A percentile compares a stretch with the other conserved stretches of the same genome.
Conservation (phyloP, 2,329 filamentous ascomycete species). For the Drechslerella stenobrocha region DNA sequence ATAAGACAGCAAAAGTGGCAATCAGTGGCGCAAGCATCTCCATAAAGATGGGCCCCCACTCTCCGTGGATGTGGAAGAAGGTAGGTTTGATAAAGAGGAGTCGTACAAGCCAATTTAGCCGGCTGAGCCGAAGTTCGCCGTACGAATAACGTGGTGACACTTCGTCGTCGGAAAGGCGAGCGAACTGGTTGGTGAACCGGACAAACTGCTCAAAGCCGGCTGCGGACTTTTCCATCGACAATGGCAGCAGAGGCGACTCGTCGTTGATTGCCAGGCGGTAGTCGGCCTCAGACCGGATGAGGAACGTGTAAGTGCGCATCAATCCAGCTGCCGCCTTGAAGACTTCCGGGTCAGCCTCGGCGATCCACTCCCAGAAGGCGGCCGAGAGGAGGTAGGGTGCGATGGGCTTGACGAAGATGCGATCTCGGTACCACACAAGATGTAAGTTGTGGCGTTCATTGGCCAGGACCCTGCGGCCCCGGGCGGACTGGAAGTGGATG, state of each 20-base stretch:
- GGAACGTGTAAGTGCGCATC: constrained; percentile 55
- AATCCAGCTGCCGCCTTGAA: constrained; percentile 54
- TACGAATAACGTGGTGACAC: constrained; percentile 55
- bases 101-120: constrained; percentile 30
- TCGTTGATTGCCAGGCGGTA: constrained; percentile 54
- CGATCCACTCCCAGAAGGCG: constrained; percentile 55
- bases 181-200: constrained; percentile 54
- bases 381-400: constrained; percentile 55
- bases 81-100: constrained; percentile 5
- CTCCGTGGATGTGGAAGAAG: constrained; percentile 17
- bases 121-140: constrained; percentile 56
- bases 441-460: constrained; percentile 57
- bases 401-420: constrained; percentile 58
- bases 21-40: constrained; percentile 20
- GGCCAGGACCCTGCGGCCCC: constrained; percentile 56
- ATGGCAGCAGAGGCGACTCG: neutral
- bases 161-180: constrained; percentile 51
- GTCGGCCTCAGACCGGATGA: constrained; percentile 56
- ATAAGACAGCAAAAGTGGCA: constrained; percentile 28
- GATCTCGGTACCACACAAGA: constrained; percentile 57
- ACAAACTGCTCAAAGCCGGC: constrained; percentile 54
- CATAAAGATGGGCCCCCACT: constrained; percentile 17
- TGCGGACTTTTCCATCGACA: constrained; percentile 49
- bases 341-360: constrained; percentile 48
- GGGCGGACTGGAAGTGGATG: constrained; percentile 57